These are phyloP conservation scores for Xanthoparmelia taractica DNA, from an alignment of 495 filamentous ascomycete genomes.

Conservation along the genomic window DNA sequence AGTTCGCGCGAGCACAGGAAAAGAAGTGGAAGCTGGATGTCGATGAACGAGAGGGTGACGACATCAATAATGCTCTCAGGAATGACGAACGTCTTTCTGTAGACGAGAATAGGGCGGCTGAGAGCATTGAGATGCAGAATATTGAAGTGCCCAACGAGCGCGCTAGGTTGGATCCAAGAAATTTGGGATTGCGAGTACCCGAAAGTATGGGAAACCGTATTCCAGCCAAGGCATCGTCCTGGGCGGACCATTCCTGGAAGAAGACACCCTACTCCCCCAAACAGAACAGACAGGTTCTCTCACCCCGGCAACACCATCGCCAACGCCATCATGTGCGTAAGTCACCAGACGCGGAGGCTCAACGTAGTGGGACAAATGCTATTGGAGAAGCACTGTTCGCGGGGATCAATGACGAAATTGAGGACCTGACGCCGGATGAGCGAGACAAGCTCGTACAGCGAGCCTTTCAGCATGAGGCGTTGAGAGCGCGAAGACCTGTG, in stretches of 20 bases:
- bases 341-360: slow-evolving; percentile 53
- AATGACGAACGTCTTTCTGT: slow-evolving; percentile 32
- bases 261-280: slow-evolving; percentile 8
- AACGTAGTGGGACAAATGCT: slow-evolving; percentile 43
- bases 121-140: slow-evolving; percentile 55
- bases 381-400: slow-evolving; percentile 77
- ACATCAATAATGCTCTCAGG: slow-evolving; percentile 39
- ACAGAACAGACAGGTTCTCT: slow-evolving; percentile 14
- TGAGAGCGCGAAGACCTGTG: slow-evolving; percentile 76
- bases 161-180: slow-evolving; percentile 19
- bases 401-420: slow-evolving; percentile 81
- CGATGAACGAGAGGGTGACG: slow-evolving; percentile 44
- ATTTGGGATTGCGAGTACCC: slow-evolving; percentile 20
- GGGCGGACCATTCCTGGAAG: slow-evolving; percentile 29
- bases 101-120: slow-evolving; percentile 34
- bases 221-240: slow-evolving; percentile 24
- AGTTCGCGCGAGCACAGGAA: slow-evolving; percentile 72
- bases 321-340: slow-evolving; percentile 4
- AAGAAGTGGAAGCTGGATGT: slow-evolving; percentile 45
- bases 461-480: slow-evolving; percentile 84
- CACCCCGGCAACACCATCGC: slow-evolving; percentile 23
- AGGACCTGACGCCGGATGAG: slow-evolving; percentile 88
- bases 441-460: slow-evolving; percentile 77
- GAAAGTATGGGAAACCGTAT: slow-evolving; percentile 15
- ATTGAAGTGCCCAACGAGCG: slow-evolving; percentile 36